phyloP scores from a whole-genome alignment of 495 filamentous ascomycete species.

The Lichenothelia convexa region DNA sequence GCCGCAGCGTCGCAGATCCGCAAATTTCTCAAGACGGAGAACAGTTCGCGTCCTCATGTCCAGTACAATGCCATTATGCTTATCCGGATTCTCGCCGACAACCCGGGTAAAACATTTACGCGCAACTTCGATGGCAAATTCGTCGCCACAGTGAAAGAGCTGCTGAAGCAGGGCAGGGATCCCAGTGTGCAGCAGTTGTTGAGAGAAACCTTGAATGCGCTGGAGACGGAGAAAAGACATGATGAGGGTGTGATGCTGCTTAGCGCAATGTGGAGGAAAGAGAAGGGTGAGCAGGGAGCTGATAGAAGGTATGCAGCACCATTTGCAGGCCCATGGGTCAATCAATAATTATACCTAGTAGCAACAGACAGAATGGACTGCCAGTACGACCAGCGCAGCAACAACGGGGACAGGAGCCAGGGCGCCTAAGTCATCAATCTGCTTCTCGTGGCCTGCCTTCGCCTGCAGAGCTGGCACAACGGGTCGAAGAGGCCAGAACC shows the following conservation, averaged over 20 bases:
- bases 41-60: constrained; percentile 39
- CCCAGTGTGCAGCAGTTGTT: constrained; percentile 65
- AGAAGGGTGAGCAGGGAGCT: constrained; percentile 32
- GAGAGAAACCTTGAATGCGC: constrained; percentile 61
- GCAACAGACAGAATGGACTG: constrained; percentile 1
- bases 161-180: constrained; percentile 55
- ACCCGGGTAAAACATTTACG: constrained; percentile 79
- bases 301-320: too few relatives aligned
- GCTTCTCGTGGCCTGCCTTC: constrained; percentile 44
- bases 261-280: constrained; percentile 74
- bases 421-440: constrained; percentile 6
- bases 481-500: constrained; percentile 77
- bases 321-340: constrained; percentile 1
- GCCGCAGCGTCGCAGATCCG: constrained; percentile 61
- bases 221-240: constrained; percentile 46
- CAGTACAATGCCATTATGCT: constrained; percentile 98
- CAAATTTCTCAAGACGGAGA: constrained; percentile 58
- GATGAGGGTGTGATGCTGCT: constrained; percentile 54
- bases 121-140: constrained; percentile 74
- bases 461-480: constrained; percentile 60
- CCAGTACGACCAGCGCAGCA: constrained; percentile 4
- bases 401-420: constrained; percentile 1
- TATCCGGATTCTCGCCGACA: constrained; percentile 76
- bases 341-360: background rate
- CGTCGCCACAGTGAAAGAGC: constrained; percentile 50